Conservation (phyloP, 2,329 filamentous ascomycete species). For the Verticillium klebahnii region DNA sequence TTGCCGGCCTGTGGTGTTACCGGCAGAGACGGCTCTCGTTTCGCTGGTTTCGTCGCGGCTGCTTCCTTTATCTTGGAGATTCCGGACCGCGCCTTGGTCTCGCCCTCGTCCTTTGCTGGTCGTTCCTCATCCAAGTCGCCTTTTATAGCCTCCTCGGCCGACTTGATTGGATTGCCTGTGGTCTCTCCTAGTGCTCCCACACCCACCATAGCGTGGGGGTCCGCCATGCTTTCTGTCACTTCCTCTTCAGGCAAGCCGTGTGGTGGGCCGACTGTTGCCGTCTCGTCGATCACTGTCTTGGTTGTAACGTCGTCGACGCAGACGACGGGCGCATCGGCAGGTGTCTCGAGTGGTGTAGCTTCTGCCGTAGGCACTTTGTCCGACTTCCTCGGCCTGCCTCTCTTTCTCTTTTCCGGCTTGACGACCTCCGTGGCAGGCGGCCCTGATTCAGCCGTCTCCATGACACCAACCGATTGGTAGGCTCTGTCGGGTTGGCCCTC, state of each 20-base stretch:
- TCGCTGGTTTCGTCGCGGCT: not conserved
- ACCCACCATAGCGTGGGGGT: not conserved
- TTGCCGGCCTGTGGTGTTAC: constrained; percentile 20
- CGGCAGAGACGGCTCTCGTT: not conserved
- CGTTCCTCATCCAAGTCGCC: too few relatives aligned
- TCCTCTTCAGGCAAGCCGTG: not conserved
- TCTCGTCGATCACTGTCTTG: constrained; percentile 1
- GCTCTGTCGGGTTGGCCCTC: not conserved
- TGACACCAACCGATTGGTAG: not conserved
- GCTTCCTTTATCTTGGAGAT: too few relatives aligned
- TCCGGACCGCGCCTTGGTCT: not conserved
- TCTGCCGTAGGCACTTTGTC: constrained; percentile 13
- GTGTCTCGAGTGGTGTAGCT: constrained; percentile 1
- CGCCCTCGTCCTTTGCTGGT: not conserved
- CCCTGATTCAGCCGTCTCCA: constrained; percentile 9
- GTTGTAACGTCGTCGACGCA: not conserved
- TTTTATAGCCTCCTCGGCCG: not conserved
- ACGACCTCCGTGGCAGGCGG: not conserved
- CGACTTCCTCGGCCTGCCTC: constrained; percentile 38
- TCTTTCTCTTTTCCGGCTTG: constrained; percentile 17
- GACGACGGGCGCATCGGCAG: not conserved
- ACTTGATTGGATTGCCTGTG: not conserved
- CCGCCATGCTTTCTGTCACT: not conserved
- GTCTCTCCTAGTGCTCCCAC: not conserved
- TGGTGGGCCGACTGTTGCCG: not conserved